Evolutionary conservation across 768 basidiomycete genomes (phyloP), one percentile per base, ranked within the genome.

Genomic region (Cytidiella melzeri): DNA sequence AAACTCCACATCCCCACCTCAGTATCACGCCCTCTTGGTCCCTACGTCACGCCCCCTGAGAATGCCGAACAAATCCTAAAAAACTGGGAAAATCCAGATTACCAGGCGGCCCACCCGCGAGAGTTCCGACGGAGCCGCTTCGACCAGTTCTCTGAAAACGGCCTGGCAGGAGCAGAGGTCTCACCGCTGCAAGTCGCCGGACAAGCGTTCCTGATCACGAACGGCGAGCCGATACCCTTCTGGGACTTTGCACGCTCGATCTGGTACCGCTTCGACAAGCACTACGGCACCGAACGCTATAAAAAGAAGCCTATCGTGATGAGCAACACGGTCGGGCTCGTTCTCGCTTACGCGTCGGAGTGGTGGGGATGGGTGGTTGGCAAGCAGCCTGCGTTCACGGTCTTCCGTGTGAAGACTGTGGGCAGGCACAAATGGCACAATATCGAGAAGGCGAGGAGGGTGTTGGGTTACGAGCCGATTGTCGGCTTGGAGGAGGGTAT

Each of bases 391-490:
- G 81, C 84, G 15, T 90, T 99, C 59, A 98, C 93, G 18, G 74
- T 75, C 50, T 94, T 82, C 68, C 82, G 89, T 55, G 88, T 97
- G 21, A 77, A 45, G 46, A 39, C 48, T 38, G 52, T 53, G 27
- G 47, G 52, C 52, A 47, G 40, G 26, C 52, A 53, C 42, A 53
- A 93, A 54, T 97, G 84, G 73, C 87, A 94, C 67, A 95, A 96
- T 61, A 92, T 94, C 41, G 96, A 98, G 69, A 93, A 87, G 70
- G 87, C 95, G 9, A 73, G 93, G 57, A 71, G 92, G 51, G 77
- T 98, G 52, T 71, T 99, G 37, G 94, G 92, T 1, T 99, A 99
- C 67, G 92, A 93, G 64, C 96, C 96, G 0, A 69, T 89, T 50
- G 82, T 95, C 5, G 87, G 92, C 2, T 57, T 98, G 11, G 83